Evolutionary conservation across 2,329 filamentous ascomycete genomes (phyloP), one percentile per base, ranked within the genome.

Genomic region (Eutypa lata): DNA sequence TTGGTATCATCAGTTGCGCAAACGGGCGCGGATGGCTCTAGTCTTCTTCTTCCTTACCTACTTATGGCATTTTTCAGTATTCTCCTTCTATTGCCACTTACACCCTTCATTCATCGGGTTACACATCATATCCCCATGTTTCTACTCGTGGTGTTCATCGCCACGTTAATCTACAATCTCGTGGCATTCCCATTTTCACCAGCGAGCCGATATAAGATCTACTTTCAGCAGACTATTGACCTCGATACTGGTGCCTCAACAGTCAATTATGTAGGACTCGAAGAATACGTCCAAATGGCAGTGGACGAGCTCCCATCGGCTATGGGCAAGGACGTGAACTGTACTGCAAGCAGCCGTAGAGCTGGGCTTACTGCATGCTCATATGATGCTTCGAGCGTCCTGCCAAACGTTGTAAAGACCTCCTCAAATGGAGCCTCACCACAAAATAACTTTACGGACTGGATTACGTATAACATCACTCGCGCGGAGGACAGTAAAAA

Each of bases 31-130:
- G 94, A 99, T 68, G 94, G 94, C 2, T 89, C 85, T 56, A 80
- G 83, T 35, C 76, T 87, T 18, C 72, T 96, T 16, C 70, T 83
- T 7, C 86, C 91, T 5, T 91, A 96, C 68, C 66, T 95, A 14
- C 70, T 83, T 35, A 80, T 91, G 42, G 86, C 87, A 0, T 66
- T 79, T 7, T 79, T 93, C 56, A 85, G 86, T 13, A 81, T 90
- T 1, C 66, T 96, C 1, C 66, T 96, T 0, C 72, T 97, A 18
- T 75, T 90, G 1, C 94, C 94, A 0, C 69, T 91, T 2, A 81
- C 86, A 0, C 94, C 94, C 0, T 96, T 96, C 66, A 79, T 96
- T 40, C 92, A 97, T 68, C 87, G 93, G 43, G 84, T 94, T 57
- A 90, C 87, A 1, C 88, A 89, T 66, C 91, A 96, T 54, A 69